These are phyloP conservation scores for Zancudomyces culisetae DNA, from an alignment of 371 early-diverging fungal genomes.

Conservation along the genomic window DNA sequence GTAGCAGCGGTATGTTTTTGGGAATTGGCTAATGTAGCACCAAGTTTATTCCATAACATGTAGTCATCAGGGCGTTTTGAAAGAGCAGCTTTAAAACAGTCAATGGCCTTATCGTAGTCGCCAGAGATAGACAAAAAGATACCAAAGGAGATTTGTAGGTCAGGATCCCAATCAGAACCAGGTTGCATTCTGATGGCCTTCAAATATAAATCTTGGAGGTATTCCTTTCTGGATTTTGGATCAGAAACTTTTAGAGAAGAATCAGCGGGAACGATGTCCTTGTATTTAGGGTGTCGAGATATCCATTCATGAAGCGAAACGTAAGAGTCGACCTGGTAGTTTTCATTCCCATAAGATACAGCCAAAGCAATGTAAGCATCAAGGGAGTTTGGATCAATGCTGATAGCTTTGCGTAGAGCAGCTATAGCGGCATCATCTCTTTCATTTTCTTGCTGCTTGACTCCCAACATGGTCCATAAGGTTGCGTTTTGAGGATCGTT, in stretches of 20 bases:
- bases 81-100: constrained; percentile 88
- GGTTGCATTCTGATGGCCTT: constrained; percentile 51
- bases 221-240: constrained; percentile 31
- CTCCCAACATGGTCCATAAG: constrained; percentile 74
- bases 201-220: constrained; percentile 54
- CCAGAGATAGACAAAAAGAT: constrained; percentile 76
- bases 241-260: constrained; percentile 7
- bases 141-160: constrained; percentile 85
- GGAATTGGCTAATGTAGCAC: constrained; percentile 87
- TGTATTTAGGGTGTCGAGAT: constrained; percentile 44
- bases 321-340: constrained; percentile 62
- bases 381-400: constrained; percentile 41
- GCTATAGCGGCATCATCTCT: constrained; percentile 79
- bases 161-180: constrained; percentile 60
- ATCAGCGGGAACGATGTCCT: constrained; percentile 13
- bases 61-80: constrained; percentile 76
- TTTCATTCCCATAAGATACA: constrained; percentile 88
- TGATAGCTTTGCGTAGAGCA: constrained; percentile 59
- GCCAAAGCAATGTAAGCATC: constrained; percentile 74
- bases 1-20: constrained; percentile 54
- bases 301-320: constrained; percentile 80
- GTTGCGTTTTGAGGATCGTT: constrained; percentile 51
- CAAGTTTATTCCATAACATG: constrained; percentile 87
- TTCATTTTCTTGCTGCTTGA: constrained; percentile 89
- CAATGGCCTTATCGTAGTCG: constrained; percentile 84